A percentile compares a stretch with the other conserved stretches of the same genome.
phyloP scores from a whole-genome alignment of 257 asterid genomes.

The Solanum pimpinellifolium region DNA sequence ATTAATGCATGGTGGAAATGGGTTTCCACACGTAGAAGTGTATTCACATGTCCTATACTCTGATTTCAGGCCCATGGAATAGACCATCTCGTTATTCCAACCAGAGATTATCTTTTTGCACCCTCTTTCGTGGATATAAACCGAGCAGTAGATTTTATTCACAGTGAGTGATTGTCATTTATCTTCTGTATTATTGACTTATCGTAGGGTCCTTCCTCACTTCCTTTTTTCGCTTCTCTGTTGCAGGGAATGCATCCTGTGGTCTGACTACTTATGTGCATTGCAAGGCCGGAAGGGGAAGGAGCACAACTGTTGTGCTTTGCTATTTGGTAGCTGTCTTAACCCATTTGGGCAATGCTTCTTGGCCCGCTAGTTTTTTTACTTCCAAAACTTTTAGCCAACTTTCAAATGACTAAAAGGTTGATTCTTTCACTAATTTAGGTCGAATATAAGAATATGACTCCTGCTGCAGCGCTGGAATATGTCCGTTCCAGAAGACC shows the following conservation, averaged over 20 bases:
- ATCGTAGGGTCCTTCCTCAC: background rate
- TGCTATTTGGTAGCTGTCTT: slow-evolving; percentile 57
- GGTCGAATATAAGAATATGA: slow-evolving; percentile 82
- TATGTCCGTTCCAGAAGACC: slow-evolving; percentile 83
- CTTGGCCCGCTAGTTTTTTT: background rate
- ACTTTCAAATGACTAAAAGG: background rate
- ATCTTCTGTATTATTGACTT: background rate
- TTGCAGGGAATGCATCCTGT: slow-evolving; percentile 47
- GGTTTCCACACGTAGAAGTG: background rate
- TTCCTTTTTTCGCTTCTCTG: background rate
- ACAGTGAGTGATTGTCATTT: slow-evolving; percentile 28
- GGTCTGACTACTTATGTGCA: slow-evolving; percentile 78
- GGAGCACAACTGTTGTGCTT: slow-evolving; percentile 91
- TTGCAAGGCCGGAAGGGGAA: slow-evolving; percentile 95
- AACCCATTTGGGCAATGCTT: background rate
- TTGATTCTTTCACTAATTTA: slow-evolving; percentile 16
- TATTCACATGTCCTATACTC: background rate
- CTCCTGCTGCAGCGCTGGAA: slow-evolving; percentile 68
- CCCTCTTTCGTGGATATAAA: slow-evolving; percentile 73
- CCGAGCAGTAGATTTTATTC: slow-evolving; percentile 82
- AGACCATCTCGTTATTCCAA: slow-evolving; percentile 86
- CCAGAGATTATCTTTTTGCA: slow-evolving; percentile 93
- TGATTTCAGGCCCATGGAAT: slow-evolving; percentile 73
- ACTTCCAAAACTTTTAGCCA: background rate
- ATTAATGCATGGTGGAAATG: background rate